Base-by-base conservation (phyloP, 345 rosid genomes). In the Aurinia saxatilis region DNA sequence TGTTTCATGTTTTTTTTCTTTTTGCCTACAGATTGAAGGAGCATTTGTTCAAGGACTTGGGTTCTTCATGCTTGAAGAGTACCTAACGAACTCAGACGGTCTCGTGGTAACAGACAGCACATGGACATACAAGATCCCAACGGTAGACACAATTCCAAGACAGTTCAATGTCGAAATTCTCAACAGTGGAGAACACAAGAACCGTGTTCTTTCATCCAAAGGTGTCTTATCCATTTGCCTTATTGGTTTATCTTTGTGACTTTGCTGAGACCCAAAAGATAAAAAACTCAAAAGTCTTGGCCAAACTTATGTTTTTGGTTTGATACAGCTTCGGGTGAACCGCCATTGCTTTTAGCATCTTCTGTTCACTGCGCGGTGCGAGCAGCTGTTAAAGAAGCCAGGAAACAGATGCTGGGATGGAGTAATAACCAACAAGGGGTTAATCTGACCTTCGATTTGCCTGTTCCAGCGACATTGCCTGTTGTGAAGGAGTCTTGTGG, bases 41-140 rank as follows among this genome's bases (percentile, higher is more conserved):
- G 85, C 97, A 41, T 93, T 87, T 54, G 90, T 93, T 27, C 99
- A 90, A 74, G 99, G 99, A 61, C 72, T 93, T 29, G 99, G 99
- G 37, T 85, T 93, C 79, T 90, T 87, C 73, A 82, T 93, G 95
- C 83, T 76, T 30, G 99, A 93, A 76, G 97, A 93, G 67, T 90
- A 80, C 77, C 68, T 63, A 46, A 79, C 84, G 48, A 85, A 93
- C 70, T 72, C 91, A 5, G 93, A 90, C 2, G 99, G 99, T 30
- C 63, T 93, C 33, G 73, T 82, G 59, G 75, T 79, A 39, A 68
- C 85, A 7, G 84, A 90, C 18, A 81, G 97, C 52, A 84, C 97
- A 6, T 93, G 99, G 96, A 79, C 80, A n/a, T 93, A 85, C 78
- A 93, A 93, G 83, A 84, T 93, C 80, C 97, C 99, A 25, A 84